Evolutionary conservation across 1,284 basidiomycete species (phyloP).

Genomic region (Cryptococcus amylolentus): DNA sequence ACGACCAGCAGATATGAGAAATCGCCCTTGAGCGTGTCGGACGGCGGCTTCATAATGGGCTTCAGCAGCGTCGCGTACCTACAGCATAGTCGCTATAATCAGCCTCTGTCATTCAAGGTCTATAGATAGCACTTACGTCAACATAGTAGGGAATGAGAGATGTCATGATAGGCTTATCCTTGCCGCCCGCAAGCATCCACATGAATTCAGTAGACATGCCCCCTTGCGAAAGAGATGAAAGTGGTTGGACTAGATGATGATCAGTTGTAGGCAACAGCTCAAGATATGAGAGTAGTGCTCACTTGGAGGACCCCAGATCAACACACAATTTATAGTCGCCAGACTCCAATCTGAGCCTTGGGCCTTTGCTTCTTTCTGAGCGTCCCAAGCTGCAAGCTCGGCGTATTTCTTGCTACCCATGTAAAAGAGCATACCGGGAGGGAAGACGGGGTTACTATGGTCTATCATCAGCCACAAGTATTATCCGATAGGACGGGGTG

Average conservation of each 20-base stretch:
- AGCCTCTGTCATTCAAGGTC: not conserved
- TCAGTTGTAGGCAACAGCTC: not conserved
- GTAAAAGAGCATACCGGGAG: not conserved
- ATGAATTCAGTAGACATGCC: not conserved
- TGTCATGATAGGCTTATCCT: not conserved
- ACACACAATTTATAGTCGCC: not conserved
- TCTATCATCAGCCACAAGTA: not conserved
- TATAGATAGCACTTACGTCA: not conserved
- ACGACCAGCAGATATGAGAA: not conserved
- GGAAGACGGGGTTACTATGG: not conserved
- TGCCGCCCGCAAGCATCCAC: not conserved
- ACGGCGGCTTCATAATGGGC: not conserved
- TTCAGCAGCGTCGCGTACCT: not conserved
- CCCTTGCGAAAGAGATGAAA: not conserved
- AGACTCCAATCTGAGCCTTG: not conserved
- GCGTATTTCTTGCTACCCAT: not conserved
- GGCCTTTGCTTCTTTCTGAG: not conserved
- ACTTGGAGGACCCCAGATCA: not conserved
- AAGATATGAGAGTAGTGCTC: not conserved
- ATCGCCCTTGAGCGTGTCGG: not conserved
- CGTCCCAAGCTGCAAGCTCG: not conserved
- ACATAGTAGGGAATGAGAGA: conserved; percentile 13
- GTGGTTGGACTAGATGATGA: not conserved
- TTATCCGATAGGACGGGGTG: not conserved
- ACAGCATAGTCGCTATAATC: not conserved